phyloP scores from a whole-genome alignment of 768 basidiomycete genomes.

The Trametes cinnabarina region DNA sequence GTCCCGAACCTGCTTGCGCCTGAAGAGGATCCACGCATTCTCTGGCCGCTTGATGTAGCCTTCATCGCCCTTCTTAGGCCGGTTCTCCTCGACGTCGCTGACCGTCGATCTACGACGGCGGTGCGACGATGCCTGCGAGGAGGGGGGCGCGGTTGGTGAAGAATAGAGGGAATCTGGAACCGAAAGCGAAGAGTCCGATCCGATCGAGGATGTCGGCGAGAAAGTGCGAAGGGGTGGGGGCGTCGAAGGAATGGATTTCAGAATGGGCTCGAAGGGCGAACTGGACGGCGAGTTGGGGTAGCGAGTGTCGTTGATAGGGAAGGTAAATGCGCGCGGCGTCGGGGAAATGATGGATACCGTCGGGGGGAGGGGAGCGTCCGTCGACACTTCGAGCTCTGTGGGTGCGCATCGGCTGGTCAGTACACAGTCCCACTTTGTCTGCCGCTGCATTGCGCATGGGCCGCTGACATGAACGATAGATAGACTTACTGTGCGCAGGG shows the following conservation, averaged over 20 bases:
- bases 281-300: constrained; percentile 63
- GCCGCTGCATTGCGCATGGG: background rate
- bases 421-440: background rate
- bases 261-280: constrained; percentile 75
- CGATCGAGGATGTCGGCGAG: constrained; percentile 43
- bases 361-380: constrained; percentile 56
- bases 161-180: constrained; percentile 13
- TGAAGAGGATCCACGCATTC: constrained; percentile 84
- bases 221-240: constrained; percentile 42
- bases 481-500: constrained; percentile 47
- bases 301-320: constrained; percentile 45
- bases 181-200: constrained; percentile 34
- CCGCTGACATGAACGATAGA: background rate
- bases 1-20: constrained; percentile 74
- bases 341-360: constrained; percentile 55
- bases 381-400: constrained; percentile 73
- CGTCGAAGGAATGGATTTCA: constrained; percentile 44
- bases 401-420: constrained; percentile 2
- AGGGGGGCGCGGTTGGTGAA: constrained; percentile 25
- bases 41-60: constrained; percentile 83
- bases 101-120: constrained; percentile 36
- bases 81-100: constrained; percentile 35
- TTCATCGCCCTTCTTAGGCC: constrained; percentile 66
- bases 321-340: constrained; percentile 71
- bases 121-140: constrained; percentile 33